These are phyloP conservation scores for Cladosporium oxysporum DNA, from an alignment of 2,329 filamentous ascomycete species.

Conservation along the genomic window DNA sequence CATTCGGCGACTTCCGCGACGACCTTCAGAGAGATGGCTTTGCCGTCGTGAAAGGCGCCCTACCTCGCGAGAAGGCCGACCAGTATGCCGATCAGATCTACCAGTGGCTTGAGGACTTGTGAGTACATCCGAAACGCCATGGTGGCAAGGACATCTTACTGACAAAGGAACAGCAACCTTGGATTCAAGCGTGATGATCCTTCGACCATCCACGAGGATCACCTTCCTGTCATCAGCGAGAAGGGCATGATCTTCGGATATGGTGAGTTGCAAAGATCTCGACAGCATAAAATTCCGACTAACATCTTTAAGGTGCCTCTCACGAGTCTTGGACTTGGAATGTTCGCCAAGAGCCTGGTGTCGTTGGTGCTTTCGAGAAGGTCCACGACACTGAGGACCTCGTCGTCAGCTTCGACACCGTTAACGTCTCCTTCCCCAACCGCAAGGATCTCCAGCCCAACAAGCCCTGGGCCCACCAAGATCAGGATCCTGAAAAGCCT, in stretches of 20 bases:
- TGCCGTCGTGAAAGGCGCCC: conserved; percentile 49
- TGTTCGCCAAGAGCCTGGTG: conserved; percentile 41
- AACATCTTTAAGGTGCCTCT: conserved; percentile 23
- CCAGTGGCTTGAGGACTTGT: conserved; percentile 39
- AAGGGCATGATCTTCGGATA: conserved; percentile 39
- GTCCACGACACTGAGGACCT: conserved; percentile 49
- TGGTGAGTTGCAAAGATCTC: conserved; percentile 10
- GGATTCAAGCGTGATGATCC: conserved; percentile 42
- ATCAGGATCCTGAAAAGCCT: conserved; percentile 46
- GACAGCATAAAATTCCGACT: background rate
- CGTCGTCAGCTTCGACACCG: conserved; percentile 52
- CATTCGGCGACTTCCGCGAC: conserved; percentile 37
- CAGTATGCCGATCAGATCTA: conserved; percentile 38
- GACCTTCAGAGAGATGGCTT: conserved; percentile 45
- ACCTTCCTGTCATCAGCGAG: conserved; percentile 41
- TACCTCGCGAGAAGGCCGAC: conserved; percentile 44
- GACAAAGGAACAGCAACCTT: conserved; percentile 31
- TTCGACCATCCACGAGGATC: conserved; percentile 39
- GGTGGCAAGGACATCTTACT: background rate
- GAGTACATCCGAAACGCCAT: conserved; percentile 7
- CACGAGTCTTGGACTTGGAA: conserved; percentile 48
- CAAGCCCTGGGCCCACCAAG: conserved; percentile 38
- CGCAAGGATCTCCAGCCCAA: conserved; percentile 24
- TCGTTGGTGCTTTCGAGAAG: conserved; percentile 40
- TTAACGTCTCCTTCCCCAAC: conserved; percentile 48